phyloP scores from a whole-genome alignment of 2,329 filamentous ascomycete species.

The Aspergillus fumigatiaffinis region DNA sequence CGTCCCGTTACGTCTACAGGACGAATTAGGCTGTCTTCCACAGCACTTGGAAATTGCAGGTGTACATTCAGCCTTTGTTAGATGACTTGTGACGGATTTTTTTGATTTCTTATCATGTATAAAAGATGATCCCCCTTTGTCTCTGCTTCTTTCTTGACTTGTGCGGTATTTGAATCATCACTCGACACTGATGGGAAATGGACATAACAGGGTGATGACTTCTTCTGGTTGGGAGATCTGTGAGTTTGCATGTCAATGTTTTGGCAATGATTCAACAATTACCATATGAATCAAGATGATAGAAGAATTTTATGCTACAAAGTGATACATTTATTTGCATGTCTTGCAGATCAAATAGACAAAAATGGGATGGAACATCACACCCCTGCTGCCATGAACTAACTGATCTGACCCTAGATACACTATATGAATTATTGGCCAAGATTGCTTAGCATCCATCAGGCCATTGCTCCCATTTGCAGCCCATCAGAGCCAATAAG shows the following conservation, averaged over 20 bases:
- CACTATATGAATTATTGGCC: neutral
- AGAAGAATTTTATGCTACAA: neutral
- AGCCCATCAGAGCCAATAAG: too few relatives aligned
- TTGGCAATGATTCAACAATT: neutral
- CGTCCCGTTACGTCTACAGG: neutral
- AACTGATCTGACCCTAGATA: neutral
- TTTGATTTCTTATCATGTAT: constrained; percentile 8
- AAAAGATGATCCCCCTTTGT: constrained; percentile 8
- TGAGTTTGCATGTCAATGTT: neutral
- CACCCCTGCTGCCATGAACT: neutral
- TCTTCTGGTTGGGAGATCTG: neutral
- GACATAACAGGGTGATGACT: neutral
- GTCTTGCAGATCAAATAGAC: neutral
- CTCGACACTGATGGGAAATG: neutral
- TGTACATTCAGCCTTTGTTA: neutral
- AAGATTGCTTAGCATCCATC: too few relatives aligned
- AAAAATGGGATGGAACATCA: neutral
- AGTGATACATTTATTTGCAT: neutral
- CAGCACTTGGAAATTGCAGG: neutral
- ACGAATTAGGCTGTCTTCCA: constrained; percentile 5
- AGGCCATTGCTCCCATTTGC: neutral
- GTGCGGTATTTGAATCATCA: neutral
- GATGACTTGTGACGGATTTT: neutral
- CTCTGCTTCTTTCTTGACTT: constrained; percentile 1
- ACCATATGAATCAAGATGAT: neutral